Evolutionary conservation across 2,329 filamentous ascomycete genomes (phyloP), one percentile per base, ranked within the genome.

Genomic region (Teratosphaeria zuluensis): DNA sequence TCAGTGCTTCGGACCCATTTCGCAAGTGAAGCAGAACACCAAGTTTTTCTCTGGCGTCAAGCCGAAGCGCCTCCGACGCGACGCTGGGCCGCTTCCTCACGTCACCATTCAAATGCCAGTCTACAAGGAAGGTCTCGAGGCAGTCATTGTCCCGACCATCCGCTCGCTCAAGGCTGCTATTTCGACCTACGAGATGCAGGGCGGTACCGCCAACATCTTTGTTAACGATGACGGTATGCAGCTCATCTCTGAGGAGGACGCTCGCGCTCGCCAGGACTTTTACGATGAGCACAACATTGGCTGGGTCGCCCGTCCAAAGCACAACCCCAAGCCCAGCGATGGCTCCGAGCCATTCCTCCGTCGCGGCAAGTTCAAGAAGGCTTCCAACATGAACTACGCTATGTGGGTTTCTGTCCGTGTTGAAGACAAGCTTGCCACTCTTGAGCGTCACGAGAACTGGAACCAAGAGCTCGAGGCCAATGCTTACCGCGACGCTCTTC

Each of bases 331-430:
- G 63, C 77, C 78, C 33, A 74, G 75, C 2, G 76, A 82, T 31
- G 76, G 76, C 53, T 73, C 77, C 53, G 72, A 72, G n/a, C 71
- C 74, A 1, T 84, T 82, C 64, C 60, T 79, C 21, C 77, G 83
- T 58, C 77, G 77, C 53, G 85, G 85, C 61, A 87, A 87, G 70
- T 88, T 87, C 76, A 88, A 88, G 75, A 88, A 88, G 73, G 85
- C 85, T 2, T 87, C 84, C 32, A 88, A 88, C 75, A 88, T 88
- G 85, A 88, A 88, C 72, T 88, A 85, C 68, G 83, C 80, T 7
- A 76, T 88, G 58, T 81, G 80, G 71, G 76, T 86, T 60, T 84
- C 81, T 56, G 81, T 82, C 67, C 79, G 81, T 64, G 84, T 90
- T 35, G 87, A 90, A 70, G 87, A 89, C 55, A 87, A 84, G 74